These are phyloP conservation scores for Exophiala phaeomuriformis DNA, from an alignment of 2,329 filamentous ascomycete genomes.

Conservation along the genomic window DNA sequence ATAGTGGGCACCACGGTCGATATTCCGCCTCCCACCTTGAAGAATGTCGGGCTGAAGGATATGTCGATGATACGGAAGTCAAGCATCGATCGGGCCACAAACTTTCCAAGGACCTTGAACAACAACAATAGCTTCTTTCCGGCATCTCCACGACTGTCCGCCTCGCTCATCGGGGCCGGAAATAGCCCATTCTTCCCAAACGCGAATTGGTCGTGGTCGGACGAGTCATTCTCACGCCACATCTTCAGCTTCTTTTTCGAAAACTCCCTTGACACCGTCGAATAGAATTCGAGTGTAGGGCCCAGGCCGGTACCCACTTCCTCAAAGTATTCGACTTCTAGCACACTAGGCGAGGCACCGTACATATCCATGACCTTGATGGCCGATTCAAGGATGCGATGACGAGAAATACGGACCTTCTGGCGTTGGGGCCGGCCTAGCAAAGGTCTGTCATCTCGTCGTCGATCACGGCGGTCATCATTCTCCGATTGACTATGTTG, in stretches of 20 bases:
- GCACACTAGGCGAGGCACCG: conserved; percentile 86
- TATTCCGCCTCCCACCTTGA: conserved; percentile 71
- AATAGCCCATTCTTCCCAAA: conserved; percentile 81
- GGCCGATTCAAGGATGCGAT: conserved; percentile 92
- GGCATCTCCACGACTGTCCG: conserved; percentile 64
- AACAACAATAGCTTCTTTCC: conserved; percentile 82
- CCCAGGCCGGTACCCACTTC: conserved; percentile 95
- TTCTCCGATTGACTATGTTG: conserved; percentile 80
- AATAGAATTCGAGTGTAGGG: conserved; percentile 95
- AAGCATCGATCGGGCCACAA: conserved; percentile 95
- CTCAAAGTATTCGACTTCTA: conserved; percentile 98
- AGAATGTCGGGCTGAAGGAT: conserved; percentile 95
- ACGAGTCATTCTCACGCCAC: conserved; percentile 82
- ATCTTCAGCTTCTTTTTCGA: conserved; percentile 95
- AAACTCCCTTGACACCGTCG: conserved; percentile 92
- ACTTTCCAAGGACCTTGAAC: conserved; percentile 92
- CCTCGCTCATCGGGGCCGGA: conserved; percentile 78
- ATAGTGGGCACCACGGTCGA: conserved; percentile 69
- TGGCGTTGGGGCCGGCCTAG: conserved; percentile 86
- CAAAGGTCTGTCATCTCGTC: conserved; percentile 82
- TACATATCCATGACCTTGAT: conserved; percentile 99
- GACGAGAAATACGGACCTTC: conserved; percentile 93
- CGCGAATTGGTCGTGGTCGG: conserved; percentile 59
- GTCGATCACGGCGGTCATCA: conserved; percentile 71
- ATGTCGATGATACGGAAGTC: conserved; percentile 97